These are phyloP conservation scores for Odontarrhena argentea DNA, from an alignment of 345 rosid genomes.

Conservation along the genomic window DNA sequence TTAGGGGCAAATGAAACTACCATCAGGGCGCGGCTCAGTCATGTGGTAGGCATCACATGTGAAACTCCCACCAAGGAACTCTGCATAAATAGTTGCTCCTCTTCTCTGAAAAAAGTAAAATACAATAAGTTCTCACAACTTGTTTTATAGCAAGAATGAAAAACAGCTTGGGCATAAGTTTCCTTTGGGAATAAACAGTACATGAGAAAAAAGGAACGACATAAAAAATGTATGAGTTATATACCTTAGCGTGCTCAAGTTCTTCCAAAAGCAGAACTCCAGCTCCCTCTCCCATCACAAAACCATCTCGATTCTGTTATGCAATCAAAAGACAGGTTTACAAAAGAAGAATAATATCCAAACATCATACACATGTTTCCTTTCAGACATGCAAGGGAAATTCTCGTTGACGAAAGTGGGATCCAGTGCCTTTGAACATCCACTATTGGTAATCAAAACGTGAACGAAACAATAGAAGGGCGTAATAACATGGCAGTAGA, in stretches of 20 bases:
- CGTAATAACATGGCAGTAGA: not conserved
- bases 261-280: conserved; percentile 96
- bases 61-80: conserved; percentile 94
- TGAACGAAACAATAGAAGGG: not conserved
- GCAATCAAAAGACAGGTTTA: conserved; percentile 18
- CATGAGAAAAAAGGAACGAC: not conserved
- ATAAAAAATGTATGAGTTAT: conserved; percentile 4
- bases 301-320: conserved; percentile 89
- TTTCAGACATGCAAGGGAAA: conserved; percentile 3
- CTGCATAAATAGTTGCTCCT: conserved; percentile 90
- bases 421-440: conserved; percentile 19
- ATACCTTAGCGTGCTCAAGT: conserved; percentile 96
- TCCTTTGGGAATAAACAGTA: not conserved
- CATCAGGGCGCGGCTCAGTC: conserved; percentile 96
- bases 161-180: conserved; percentile 13
- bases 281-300: conserved; percentile 98
- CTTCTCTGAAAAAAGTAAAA: conserved; percentile 56
- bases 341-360: not conserved
- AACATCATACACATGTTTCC: not conserved
- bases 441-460: not conserved
- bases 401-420: not conserved
- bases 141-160: not conserved
- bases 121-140: conserved; percentile 7
- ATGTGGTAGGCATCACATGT: conserved; percentile 95
- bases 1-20: conserved; percentile 40